Evolutionary conservation across 768 basidiomycete species (phyloP).

Genomic region (Boletus rubescentipes): DNA sequence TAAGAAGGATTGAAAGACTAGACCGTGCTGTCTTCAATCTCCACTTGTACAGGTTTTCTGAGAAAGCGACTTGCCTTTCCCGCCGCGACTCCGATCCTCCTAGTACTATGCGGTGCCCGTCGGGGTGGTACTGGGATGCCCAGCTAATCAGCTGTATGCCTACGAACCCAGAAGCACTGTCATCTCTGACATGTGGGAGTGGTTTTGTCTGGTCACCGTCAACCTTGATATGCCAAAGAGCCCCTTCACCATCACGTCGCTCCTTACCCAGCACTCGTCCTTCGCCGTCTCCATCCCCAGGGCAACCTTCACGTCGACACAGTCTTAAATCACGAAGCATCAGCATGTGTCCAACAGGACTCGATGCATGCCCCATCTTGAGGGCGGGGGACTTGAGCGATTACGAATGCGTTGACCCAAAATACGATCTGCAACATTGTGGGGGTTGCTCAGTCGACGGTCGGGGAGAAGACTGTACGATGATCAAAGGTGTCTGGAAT

Average conservation of each 20-base stretch:
- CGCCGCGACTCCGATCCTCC: conserved; percentile 1
- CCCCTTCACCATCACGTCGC: conserved; percentile 24
- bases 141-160: conserved; percentile 11
- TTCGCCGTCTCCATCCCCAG: conserved; percentile 36
- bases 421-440: conserved; percentile 65
- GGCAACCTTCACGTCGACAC: conserved; percentile 27
- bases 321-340: conserved; percentile 36
- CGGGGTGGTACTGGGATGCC: conserved; percentile 19
- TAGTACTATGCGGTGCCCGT: conserved; percentile 5
- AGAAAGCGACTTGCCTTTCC: conserved; percentile 10
- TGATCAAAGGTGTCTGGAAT: conserved; percentile 62
- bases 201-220: conserved; percentile 47
- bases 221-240: conserved; percentile 42
- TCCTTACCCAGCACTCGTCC: conserved; percentile 15
- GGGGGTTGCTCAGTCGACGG: conserved; percentile 71
- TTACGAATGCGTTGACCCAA: conserved; percentile 65
- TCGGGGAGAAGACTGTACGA: conserved; percentile 67
- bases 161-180: conserved; percentile 6
- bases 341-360: conserved; percentile 49
- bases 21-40: not conserved
- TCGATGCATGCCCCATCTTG: conserved; percentile 57
- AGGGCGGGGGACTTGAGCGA: conserved; percentile 40
- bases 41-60: conserved; percentile 11
- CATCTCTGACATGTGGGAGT: conserved; percentile 33
- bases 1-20: not conserved